Percentiles rank a stretch among this genome's conserved stretches.
Conservation (phyloP, 768 basidiomycete species). For the Amanita jacksonii region DNA sequence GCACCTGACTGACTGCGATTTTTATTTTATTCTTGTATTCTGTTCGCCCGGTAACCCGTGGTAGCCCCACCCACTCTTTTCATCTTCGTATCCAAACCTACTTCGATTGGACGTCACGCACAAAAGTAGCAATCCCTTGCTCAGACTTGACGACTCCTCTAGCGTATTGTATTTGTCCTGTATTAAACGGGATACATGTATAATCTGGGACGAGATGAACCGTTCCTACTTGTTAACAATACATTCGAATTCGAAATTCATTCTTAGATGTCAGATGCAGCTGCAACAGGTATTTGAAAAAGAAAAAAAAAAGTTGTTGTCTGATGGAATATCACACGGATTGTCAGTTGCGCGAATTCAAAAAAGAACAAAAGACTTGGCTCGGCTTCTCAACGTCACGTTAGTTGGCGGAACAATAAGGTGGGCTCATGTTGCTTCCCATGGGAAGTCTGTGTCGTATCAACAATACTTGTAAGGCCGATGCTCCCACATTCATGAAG, state of each 20-base stretch:
- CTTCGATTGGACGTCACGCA: neutral
- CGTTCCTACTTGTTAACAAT: conserved; percentile 5
- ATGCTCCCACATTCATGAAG: too few relatives aligned
- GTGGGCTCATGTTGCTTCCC: too few relatives aligned
- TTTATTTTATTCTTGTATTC: conserved; percentile 11
- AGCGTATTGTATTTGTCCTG: conserved; percentile 1
- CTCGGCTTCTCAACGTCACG: too few relatives aligned
- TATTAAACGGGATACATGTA: conserved; percentile 1
- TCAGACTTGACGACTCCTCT: neutral
- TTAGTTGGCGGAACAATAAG: too few relatives aligned
- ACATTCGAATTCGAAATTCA: conserved; percentile 11
- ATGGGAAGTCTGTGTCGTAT: too few relatives aligned
- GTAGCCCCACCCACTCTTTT: neutral
- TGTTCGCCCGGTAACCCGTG: conserved; percentile 3
- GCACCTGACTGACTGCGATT: neutral
- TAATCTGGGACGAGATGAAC: conserved; percentile 1
- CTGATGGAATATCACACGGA: too few relatives aligned
- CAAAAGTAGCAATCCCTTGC: neutral
- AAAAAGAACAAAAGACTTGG: too few relatives aligned
- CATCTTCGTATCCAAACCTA: neutral
- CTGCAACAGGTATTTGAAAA: too few relatives aligned
- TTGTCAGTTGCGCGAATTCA: too few relatives aligned
- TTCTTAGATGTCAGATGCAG: too few relatives aligned
- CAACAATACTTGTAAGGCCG: too few relatives aligned
- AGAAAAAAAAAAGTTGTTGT: too few relatives aligned